Conservation (phyloP, 208 protist species). For the Borovskyia barvae region DNA sequence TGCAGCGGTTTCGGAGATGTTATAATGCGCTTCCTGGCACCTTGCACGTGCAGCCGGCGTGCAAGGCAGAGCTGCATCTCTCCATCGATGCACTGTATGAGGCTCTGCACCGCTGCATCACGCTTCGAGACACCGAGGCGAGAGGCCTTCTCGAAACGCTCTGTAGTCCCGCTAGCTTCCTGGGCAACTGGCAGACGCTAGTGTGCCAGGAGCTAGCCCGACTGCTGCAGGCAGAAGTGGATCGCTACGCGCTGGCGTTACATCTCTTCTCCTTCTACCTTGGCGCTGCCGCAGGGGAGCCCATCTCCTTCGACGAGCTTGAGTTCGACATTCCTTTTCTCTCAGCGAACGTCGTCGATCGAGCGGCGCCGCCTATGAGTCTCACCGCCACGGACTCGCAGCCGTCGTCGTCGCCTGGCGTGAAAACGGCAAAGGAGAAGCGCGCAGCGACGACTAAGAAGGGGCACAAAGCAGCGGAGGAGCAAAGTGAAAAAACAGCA, state of each 20-base stretch:
- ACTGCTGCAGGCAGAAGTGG: constrained; percentile 63
- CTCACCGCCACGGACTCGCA: constrained; percentile 4
- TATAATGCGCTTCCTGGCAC: constrained; percentile 49
- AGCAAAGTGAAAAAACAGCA: constrained; percentile 36
- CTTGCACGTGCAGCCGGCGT: constrained; percentile 36
- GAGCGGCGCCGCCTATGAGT: constrained; percentile 8
- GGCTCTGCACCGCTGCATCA: constrained; percentile 46
- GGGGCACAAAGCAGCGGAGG: constrained; percentile 36
- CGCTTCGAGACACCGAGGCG: constrained; percentile 35
- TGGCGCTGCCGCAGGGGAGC: constrained; percentile 48
- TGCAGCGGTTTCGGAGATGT: constrained; percentile 50
- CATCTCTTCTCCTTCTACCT: constrained; percentile 81
- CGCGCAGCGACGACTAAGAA: constrained; percentile 38
- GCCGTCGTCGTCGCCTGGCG: neutral
- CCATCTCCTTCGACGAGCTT: constrained; percentile 60
- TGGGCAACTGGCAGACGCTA: constrained; percentile 58
- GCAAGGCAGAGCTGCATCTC: constrained; percentile 82
- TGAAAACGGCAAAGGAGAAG: constrained; percentile 44
- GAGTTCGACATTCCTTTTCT: constrained; percentile 41
- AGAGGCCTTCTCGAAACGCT: constrained; percentile 46
- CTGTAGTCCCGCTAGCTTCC: constrained; percentile 47
- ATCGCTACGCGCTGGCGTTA: constrained; percentile 52
- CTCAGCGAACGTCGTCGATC: constrained; percentile 7
- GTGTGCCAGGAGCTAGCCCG: constrained; percentile 57
- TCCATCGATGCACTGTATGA: constrained; percentile 45